Evolutionary conservation across 1,139 yeast species (phyloP).

Genomic region (Geotrichum carabidarum): DNA sequence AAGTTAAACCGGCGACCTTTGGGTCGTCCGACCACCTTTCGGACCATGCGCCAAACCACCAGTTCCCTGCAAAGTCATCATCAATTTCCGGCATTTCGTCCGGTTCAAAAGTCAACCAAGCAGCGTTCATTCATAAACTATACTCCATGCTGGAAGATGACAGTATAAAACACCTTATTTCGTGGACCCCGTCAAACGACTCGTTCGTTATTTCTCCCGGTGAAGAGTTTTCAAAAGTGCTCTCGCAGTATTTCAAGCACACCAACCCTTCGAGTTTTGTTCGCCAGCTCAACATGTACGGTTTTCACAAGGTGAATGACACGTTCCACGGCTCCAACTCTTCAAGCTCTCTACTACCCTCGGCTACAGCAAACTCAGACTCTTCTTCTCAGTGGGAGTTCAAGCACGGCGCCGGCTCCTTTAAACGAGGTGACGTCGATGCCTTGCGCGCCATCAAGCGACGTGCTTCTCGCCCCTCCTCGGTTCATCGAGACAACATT

Average conservation of each 20-base stretch:
- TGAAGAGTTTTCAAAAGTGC: slow-evolving; percentile 48
- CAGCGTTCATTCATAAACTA: slow-evolving; percentile 58
- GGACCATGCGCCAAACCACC: neutral
- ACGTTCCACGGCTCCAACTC: slow-evolving; percentile 26
- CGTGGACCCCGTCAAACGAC: slow-evolving; percentile 69
- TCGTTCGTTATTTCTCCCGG: slow-evolving; percentile 42
- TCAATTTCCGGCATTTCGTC: slow-evolving; percentile 35
- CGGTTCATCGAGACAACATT: slow-evolving; percentile 32
- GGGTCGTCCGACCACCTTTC: slow-evolving; percentile 1
- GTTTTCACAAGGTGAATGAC: slow-evolving; percentile 72
- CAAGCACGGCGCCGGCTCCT: slow-evolving; percentile 73
- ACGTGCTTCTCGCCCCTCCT: slow-evolving; percentile 43
- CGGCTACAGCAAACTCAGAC: slow-evolving; percentile 21
- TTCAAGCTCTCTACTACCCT: slow-evolving; percentile 9
- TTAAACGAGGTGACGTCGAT: slow-evolving; percentile 69
- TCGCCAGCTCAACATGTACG: slow-evolving; percentile 93
- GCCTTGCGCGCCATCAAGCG: slow-evolving; percentile 63
- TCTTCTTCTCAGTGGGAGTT: slow-evolving; percentile 65
- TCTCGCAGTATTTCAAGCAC: slow-evolving; percentile 91
- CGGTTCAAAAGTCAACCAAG: slow-evolving; percentile 40
- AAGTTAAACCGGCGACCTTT: slow-evolving; percentile 4
- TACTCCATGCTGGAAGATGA: slow-evolving; percentile 57
- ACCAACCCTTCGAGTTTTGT: slow-evolving; percentile 93
- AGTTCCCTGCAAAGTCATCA: slow-evolving; percentile 16
- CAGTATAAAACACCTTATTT: slow-evolving; percentile 50